These are phyloP conservation scores for Firmiana major DNA, from an alignment of 345 rosid genomes.

Conservation along the genomic window DNA sequence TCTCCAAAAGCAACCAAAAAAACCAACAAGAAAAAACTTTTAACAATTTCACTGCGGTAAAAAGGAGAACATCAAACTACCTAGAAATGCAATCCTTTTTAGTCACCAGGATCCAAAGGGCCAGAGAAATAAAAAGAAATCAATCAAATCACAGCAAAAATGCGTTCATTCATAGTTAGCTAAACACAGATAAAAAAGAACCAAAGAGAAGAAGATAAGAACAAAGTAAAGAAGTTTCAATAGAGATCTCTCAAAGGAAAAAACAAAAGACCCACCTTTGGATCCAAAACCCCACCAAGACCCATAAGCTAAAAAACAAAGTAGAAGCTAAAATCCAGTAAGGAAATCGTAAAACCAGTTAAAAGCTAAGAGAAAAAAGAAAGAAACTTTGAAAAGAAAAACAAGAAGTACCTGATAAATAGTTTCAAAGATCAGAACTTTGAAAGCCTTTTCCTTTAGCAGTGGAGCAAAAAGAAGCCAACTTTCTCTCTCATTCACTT, in stretches of 20 bases:
- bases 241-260: constrained; percentile 43
- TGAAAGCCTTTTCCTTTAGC: constrained; percentile 1
- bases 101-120: neutral
- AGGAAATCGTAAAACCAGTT: neutral
- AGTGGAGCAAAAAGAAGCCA: constrained; percentile 3
- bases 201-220: constrained; percentile 25
- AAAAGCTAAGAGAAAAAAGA: neutral
- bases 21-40: neutral
- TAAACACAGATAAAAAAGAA: neutral
- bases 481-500: constrained; percentile 1
- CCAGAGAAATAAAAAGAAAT: neutral
- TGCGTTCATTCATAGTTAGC: neutral
- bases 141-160: constrained; percentile 20
- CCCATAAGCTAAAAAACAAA: constrained; percentile 3
- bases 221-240: constrained; percentile 51
- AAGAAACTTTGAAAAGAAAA: neutral
- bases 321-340: constrained; percentile 6
- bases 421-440: neutral
- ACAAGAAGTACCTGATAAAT: neutral
- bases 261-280: constrained; percentile 11
- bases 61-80: constrained; percentile 11
- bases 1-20: neutral
- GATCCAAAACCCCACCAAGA: constrained; percentile 11
- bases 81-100: constrained; percentile 21
- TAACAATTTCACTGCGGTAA: neutral